Conservation (phyloP, 768 basidiomycete genomes). For the Inosperma sp. region DNA sequence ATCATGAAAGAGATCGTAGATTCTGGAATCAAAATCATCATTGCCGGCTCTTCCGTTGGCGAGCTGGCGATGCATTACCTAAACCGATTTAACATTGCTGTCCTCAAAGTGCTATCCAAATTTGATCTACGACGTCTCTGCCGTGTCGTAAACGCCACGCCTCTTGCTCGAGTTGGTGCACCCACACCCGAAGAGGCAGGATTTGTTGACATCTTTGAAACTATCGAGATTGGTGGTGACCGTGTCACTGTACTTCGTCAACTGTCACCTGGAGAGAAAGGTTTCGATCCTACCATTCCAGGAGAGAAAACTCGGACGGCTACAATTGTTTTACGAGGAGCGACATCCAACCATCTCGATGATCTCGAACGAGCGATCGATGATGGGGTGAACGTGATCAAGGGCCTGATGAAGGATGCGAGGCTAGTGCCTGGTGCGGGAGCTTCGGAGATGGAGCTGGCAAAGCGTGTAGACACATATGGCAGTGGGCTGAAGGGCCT, state of each 20-base stretch:
- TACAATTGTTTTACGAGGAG: conserved; percentile 92
- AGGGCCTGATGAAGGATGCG: conserved; percentile 84
- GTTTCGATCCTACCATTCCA: conserved; percentile 45
- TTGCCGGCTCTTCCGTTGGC: conserved; percentile 89
- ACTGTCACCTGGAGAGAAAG: conserved; percentile 59
- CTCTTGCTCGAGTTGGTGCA: conserved; percentile 91
- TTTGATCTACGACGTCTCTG: conserved; percentile 94
- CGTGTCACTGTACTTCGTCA: conserved; percentile 96
- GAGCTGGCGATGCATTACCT: conserved; percentile 98
- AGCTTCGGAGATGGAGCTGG: conserved; percentile 91
- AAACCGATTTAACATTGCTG: conserved; percentile 88
- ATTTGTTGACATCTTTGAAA: conserved; percentile 90
- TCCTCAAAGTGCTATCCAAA: conserved; percentile 95
- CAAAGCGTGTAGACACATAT: conserved; percentile 75
- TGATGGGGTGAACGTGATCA: conserved; percentile 95
- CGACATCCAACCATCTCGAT: conserved; percentile 90
- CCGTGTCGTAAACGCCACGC: conserved; percentile 94
- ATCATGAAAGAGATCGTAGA: conserved; percentile 97
- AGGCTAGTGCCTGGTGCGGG: conserved; percentile 92
- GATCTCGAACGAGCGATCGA: conserved; percentile 96
- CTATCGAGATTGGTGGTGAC: conserved; percentile 94
- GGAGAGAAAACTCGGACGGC: conserved; percentile 82
- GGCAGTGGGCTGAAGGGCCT: conserved; percentile 88
- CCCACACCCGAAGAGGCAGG: conserved; percentile 97
- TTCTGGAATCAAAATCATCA: conserved; percentile 88